These are phyloP conservation scores for Neurospora sp. DNA, from an alignment of 495 filamentous ascomycete species.

Conservation along the genomic window DNA sequence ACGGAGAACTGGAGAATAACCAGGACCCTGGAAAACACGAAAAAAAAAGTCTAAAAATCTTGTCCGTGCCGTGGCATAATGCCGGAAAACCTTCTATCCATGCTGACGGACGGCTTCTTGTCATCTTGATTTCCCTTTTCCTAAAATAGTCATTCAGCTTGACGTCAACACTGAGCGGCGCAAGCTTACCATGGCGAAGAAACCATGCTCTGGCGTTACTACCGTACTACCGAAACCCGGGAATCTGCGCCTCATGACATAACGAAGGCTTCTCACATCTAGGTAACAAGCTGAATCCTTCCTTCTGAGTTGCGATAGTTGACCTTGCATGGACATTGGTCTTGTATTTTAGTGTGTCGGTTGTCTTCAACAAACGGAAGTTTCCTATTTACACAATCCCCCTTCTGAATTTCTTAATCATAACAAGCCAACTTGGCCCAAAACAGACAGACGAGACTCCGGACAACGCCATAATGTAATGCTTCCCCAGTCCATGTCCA, in stretches of 20 bases:
- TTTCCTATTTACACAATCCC: constrained; percentile 1
- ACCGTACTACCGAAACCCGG: not conserved
- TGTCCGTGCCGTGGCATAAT: not conserved
- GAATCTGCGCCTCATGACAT: not conserved
- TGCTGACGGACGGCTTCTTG: not conserved
- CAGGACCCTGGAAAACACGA: not conserved
- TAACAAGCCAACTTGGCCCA: not conserved
- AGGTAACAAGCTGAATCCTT: not conserved
- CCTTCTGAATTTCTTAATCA: not conserved
- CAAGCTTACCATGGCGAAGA: not conserved
- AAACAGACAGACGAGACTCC: not conserved
- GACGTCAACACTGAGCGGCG: not conserved
- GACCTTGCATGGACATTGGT: not conserved
- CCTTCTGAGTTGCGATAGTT: not conserved
- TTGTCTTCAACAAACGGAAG: not conserved
- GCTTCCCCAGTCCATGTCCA: constrained; percentile 1
- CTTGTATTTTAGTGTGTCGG: not conserved
- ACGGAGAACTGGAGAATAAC: not conserved
- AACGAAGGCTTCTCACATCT: not conserved
- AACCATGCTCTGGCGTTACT: not conserved
- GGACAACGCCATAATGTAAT: constrained; percentile 5
- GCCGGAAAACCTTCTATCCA: not conserved
- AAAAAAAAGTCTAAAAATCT: not conserved
- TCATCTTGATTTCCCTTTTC: not conserved
- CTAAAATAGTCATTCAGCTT: not conserved